phyloP scores from a whole-genome alignment of 177 flowering plant genomes.

The Vitis hybrid region DNA sequence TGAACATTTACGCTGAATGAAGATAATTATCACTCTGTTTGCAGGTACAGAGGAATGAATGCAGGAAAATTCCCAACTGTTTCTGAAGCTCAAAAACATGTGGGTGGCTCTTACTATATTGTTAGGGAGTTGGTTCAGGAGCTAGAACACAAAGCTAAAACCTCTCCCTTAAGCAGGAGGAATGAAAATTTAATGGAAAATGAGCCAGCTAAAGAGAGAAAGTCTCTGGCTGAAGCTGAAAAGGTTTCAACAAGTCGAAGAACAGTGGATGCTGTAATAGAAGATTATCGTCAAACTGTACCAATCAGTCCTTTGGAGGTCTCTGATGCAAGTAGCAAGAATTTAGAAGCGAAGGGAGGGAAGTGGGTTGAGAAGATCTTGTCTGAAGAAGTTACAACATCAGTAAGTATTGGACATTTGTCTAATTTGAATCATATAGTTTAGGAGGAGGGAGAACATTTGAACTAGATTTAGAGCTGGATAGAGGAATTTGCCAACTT shows the following conservation, averaged over 20 bases:
- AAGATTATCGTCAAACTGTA: slow-evolving; percentile 1
- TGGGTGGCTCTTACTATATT: slow-evolving; percentile 41
- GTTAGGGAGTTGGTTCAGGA: slow-evolving; percentile 37
- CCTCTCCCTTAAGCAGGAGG: neutral
- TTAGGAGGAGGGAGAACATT: too few relatives aligned
- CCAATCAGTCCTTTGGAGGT: slow-evolving; percentile 2
- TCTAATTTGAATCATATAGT: neutral
- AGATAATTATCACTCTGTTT: neutral
- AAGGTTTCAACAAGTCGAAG: slow-evolving; percentile 9
- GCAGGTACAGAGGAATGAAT: slow-evolving; percentile 35
- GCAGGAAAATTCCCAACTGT: slow-evolving; percentile 40
- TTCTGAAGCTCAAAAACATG: slow-evolving; percentile 17
- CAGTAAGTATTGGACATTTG: slow-evolving; percentile 8
- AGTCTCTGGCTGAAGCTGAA: slow-evolving; percentile 16
- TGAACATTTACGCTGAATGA: neutral
- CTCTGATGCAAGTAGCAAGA: slow-evolving; percentile 12
- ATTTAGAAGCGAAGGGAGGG: slow-evolving; percentile 15
- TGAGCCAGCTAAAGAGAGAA: neutral
- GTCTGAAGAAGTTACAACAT: slow-evolving; percentile 10
- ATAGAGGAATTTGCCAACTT: too few relatives aligned
- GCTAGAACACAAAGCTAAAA: slow-evolving; percentile 23
- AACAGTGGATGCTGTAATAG: slow-evolving; percentile 6
- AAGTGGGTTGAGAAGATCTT: slow-evolving; percentile 8
- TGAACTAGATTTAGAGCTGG: too few relatives aligned
- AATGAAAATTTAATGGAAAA: neutral